Evolutionary conservation across 2,329 filamentous ascomycete species (phyloP), one percentile per base, ranked within the genome.

Genomic region (Colletotrichum falcatum): DNA sequence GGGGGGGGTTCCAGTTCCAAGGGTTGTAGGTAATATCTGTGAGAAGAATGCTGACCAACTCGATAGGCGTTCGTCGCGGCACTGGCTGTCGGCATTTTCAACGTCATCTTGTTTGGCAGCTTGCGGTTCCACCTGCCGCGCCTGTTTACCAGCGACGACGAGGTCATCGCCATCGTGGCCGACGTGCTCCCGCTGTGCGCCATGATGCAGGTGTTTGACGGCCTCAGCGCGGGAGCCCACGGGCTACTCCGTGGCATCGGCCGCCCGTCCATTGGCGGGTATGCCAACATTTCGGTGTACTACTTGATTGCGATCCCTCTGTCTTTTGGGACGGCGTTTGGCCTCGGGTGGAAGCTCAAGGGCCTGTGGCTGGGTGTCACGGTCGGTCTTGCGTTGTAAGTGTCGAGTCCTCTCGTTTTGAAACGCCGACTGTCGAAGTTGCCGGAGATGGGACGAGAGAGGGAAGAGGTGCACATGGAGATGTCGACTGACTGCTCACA

Each of bases 141-240:
- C 49, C 88, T 98, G 8, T 94, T 95, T 79, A 95, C 92, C n/a
- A 84, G 88, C 8, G 93, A 95, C 74, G 77, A 84, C 7, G 90
- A 91, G 55, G 93, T 95, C 62, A 88, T 93, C 71, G 83, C 82
- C 26, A 83, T 94, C 42, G 91, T 94, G 26, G 88, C 93, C 0
- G 80, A 82, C 3, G 89, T 94, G 3, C 86, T 98, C 44, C 95
- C 94, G 0, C 82, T 98, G 3, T 94, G 93, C 71, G 94, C 95
- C 0, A 87, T 94, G 1, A 97, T 98, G 86, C 95, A 98, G 79
- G 87, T 97, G 30, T 95, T 97, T 75, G 95, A 99, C 79, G 90
- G 92, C 1, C 79, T 97, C 23, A 90, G 93, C 0, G 89, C 92
- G 3, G 91, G 91, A 48, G 94, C 93, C 67, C 95, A 96, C 76